These are phyloP conservation scores for Papiliotrema laurentii DNA, from an alignment of 1,284 basidiomycete genomes.

Conservation along the genomic window DNA sequence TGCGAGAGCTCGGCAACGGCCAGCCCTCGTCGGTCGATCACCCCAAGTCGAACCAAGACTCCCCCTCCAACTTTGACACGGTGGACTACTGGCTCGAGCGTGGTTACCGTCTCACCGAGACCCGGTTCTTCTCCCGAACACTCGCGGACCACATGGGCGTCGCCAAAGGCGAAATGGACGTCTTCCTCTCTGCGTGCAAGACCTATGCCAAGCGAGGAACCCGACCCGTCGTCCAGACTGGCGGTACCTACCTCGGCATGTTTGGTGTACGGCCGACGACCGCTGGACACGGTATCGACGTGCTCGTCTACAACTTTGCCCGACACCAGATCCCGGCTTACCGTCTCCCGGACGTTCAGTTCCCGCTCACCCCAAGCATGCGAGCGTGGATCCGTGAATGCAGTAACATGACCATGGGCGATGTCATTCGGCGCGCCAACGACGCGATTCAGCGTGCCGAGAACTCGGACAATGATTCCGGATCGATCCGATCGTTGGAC, in stretches of 20 bases:
- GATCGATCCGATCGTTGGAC: conserved; percentile 21
- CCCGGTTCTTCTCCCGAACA: conserved; percentile 50
- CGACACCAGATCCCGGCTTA: conserved; percentile 54
- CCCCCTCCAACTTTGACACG: conserved; percentile 28
- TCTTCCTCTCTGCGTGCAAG: conserved; percentile 51
- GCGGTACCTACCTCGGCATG: conserved; percentile 52
- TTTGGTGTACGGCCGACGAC: conserved; percentile 51
- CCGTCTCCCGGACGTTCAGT: conserved; percentile 51
- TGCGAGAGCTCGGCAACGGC: conserved; percentile 48
- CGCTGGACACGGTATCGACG: conserved; percentile 44
- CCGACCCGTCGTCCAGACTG: conserved; percentile 51
- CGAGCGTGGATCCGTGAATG: conserved; percentile 47
- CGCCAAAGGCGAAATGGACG: conserved; percentile 51
- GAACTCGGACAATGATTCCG: conserved; percentile 33
- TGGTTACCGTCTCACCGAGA: conserved; percentile 53
- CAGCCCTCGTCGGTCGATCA: conserved; percentile 27
- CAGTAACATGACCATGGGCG: conserved; percentile 48
- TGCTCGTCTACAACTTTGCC: conserved; percentile 54
- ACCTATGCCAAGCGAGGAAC: conserved; percentile 53
- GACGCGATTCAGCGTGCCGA: conserved; percentile 44
- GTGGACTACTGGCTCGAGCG: conserved; percentile 50
- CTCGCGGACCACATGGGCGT: conserved; percentile 51
- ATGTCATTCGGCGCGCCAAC: conserved; percentile 47
- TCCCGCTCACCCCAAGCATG: conserved; percentile 47
- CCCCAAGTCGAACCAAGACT: conserved; percentile 24